These are phyloP conservation scores for Terfezia claveryi DNA, from an alignment of 495 filamentous ascomycete genomes.

Conservation along the genomic window DNA sequence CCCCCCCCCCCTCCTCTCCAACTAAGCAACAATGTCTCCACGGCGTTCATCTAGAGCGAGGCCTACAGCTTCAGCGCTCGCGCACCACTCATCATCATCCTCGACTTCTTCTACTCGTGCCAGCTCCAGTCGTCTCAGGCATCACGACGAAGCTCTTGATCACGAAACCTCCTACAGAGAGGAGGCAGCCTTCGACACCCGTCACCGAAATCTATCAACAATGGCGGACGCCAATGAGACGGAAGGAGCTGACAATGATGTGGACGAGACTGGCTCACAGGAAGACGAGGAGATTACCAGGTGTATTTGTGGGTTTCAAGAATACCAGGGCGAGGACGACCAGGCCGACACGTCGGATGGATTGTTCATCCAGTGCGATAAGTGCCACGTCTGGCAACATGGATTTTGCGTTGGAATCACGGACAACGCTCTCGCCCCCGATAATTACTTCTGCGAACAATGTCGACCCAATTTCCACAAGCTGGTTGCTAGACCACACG, in stretches of 20 bases:
- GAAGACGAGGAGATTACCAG: slow-evolving; percentile 88
- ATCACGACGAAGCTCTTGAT: neutral
- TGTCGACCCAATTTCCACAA: slow-evolving; percentile 82
- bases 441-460: slow-evolving; percentile 94
- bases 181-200: slow-evolving; percentile 7
- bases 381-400: slow-evolving; percentile 97
- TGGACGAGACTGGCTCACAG: slow-evolving; percentile 30
- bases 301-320: slow-evolving; percentile 82
- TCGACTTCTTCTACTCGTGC: slow-evolving; percentile 42
- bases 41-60: slow-evolving; percentile 85
- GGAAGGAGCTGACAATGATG: slow-evolving; percentile 37
- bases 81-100: slow-evolving; percentile 60
- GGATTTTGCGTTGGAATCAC: slow-evolving; percentile 95
- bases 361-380: slow-evolving; percentile 94
- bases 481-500: slow-evolving; percentile 54
- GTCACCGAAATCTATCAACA: slow-evolving; percentile 11
- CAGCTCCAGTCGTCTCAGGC: slow-evolving; percentile 39
- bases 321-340: slow-evolving; percentile 67
- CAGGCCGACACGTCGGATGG: slow-evolving; percentile 71
- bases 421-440: slow-evolving; percentile 73
- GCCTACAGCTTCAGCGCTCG: slow-evolving; percentile 26
- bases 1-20: neutral
- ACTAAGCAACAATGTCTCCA: slow-evolving; percentile 29
- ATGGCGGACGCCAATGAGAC: slow-evolving; percentile 40
- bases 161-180: neutral